Base-by-base conservation (phyloP, 2,329 filamentous ascomycete genomes). In the Neurospora crassa region DNA sequence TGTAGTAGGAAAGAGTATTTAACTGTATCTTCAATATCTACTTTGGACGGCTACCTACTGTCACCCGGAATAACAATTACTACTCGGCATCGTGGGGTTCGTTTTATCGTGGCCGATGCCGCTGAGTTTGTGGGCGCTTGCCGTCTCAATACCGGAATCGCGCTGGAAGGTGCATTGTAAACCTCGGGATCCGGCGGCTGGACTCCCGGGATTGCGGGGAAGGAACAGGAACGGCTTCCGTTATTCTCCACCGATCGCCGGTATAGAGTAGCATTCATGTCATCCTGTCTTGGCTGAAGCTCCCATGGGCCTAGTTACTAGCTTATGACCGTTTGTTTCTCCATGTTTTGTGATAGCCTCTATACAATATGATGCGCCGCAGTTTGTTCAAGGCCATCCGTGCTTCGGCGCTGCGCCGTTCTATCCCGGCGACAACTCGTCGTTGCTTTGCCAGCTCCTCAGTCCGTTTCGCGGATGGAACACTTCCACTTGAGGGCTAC, bases 401-500 rank as follows among this genome's bases (percentile, higher is more conserved):
- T 34, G 53, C 24, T 59, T 18, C 53, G 53, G 53, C 24, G 14
- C 24, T 59, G 14, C 18, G 53, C 16, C 53, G 53, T 7, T 18
- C 53, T 18, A 10, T 63, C 18, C 24, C 53, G 29, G 53, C 29
- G 14, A 37, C 53, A 37, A 34, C 53, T 63, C 53, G 53, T 8
- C 73, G 73, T 41, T 67, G 42, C 5, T 74, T 75, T 68, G 70
- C 71, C 68, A 71, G 68, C 41, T 72, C 74, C 59, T 70, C 71
- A 14, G 12, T 69, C 3, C 45, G 71, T 29, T 70, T 75, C 10
- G 73, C 74, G 14, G 67, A 74, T 59, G 75, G 74, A 43, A 72
- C 76, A 53, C 81, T 89, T 41, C 95, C 96, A 29, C 85, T 99
- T 76, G 89, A 93, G 43, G 96, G 96, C 1, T 91, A 96, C 76